phyloP scores from a whole-genome alignment of 805 yeast species.

The Cyberlindnera euphorbiae region DNA sequence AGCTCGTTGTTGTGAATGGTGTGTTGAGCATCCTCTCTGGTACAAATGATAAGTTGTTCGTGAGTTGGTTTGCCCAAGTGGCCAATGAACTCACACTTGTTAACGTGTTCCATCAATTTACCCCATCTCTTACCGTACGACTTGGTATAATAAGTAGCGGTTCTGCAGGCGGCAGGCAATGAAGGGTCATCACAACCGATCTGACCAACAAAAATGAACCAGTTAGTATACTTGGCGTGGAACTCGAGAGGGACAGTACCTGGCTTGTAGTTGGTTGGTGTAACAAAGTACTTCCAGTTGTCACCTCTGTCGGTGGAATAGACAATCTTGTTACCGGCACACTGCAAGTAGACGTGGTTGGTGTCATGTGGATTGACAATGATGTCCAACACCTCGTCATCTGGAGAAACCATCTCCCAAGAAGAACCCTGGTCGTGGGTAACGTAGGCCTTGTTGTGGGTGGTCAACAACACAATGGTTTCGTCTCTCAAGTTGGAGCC shows the following conservation, averaged over 20 bases:
- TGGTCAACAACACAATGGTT: constrained; percentile 58
- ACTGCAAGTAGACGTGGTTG: constrained; percentile 36
- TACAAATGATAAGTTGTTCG: constrained; percentile 61
- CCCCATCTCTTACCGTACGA: constrained; percentile 66
- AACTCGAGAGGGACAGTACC: constrained; percentile 54
- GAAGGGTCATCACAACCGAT: constrained; percentile 40
- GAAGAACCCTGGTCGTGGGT: constrained; percentile 52
- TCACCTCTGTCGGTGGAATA: constrained; percentile 69
- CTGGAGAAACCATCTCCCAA: constrained; percentile 27
- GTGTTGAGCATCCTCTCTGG: constrained; percentile 35
- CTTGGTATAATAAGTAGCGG: constrained; percentile 54
- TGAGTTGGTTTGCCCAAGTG: constrained; percentile 41
- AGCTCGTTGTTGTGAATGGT: constrained; percentile 30
- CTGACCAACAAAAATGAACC: constrained; percentile 68
- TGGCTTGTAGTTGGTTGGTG: constrained; percentile 45
- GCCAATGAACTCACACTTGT: constrained; percentile 66
- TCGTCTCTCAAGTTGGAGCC: constrained; percentile 48
- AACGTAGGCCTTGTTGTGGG: constrained; percentile 46
- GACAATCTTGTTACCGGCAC: constrained; percentile 32
- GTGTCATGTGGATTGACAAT: constrained; percentile 55
- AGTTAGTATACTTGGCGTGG: constrained; percentile 49
- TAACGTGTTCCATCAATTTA: constrained; percentile 46
- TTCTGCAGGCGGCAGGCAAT: constrained; percentile 40
- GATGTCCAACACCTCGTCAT: constrained; percentile 46
- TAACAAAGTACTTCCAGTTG: constrained; percentile 38